Evolutionary conservation across 2,329 filamentous ascomycete genomes (phyloP).

Genomic region (Hypoxylon sp.): DNA sequence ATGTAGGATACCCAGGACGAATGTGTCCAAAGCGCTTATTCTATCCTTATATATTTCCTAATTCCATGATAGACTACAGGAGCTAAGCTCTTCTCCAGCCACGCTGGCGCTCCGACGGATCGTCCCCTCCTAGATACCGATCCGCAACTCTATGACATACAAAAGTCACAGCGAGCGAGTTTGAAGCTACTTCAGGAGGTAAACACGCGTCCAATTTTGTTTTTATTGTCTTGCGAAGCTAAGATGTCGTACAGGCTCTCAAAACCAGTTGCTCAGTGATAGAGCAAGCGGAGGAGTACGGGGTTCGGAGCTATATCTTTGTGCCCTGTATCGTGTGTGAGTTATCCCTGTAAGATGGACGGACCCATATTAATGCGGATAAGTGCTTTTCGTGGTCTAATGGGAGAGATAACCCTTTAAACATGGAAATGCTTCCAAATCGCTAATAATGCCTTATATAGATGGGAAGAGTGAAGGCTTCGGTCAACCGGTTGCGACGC

Average conservation of each 20-base stretch:
- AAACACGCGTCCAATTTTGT: constrained; percentile 6
- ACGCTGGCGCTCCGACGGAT: constrained; percentile 61
- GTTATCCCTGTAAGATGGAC: constrained; percentile 13
- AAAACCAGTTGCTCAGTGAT: constrained; percentile 61
- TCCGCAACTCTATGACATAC: constrained; percentile 59
- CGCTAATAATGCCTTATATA: constrained; percentile 24
- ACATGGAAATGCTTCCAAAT: background rate
- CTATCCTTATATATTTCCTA: background rate
- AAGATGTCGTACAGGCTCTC: constrained; percentile 54
- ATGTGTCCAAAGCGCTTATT: background rate
- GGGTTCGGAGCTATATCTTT: constrained; percentile 67
- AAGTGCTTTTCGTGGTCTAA: background rate
- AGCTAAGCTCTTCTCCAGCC: constrained; percentile 67
- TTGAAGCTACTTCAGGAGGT: constrained; percentile 49
- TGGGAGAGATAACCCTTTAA: background rate
- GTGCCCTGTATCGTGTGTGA: constrained; percentile 67
- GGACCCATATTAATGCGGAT: too few species aligned
- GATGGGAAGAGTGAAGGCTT: constrained; percentile 65
- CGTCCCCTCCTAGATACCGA: constrained; percentile 61
- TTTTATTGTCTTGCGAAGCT: background rate
- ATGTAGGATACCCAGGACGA: constrained; percentile 49
- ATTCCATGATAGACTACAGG: constrained; percentile 60
- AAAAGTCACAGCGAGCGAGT: constrained; percentile 55
- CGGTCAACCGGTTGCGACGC: constrained; percentile 65
- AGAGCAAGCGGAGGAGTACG: constrained; percentile 59